These are phyloP conservation scores for Cinchona pubescens DNA, from an alignment of 257 asterid species.

Conservation along the genomic window DNA sequence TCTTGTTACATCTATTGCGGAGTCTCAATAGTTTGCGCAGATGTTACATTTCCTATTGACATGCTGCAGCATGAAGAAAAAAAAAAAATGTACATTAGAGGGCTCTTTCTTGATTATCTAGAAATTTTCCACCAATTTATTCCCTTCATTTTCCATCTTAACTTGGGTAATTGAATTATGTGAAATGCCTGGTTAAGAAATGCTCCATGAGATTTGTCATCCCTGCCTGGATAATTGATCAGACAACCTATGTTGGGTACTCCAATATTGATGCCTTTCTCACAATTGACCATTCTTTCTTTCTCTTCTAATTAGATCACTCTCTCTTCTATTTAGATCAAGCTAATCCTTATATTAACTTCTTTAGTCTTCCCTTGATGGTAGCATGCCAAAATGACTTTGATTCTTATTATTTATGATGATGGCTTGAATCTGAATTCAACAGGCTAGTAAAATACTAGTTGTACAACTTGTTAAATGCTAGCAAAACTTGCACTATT, in stretches of 20 bases:
- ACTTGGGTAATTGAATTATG: constrained; percentile 12
- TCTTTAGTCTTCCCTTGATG: too few species aligned
- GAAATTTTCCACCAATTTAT: constrained; percentile 5
- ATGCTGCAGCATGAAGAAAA: constrained; percentile 11
- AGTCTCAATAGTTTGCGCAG: constrained; percentile 41
- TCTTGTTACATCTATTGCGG: too few species aligned
- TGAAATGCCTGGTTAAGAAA: background rate
- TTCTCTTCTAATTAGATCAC: background rate
- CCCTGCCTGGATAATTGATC: background rate
- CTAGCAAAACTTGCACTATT: background rate
- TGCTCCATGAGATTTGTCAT: constrained; percentile 1
- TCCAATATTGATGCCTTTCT: background rate
- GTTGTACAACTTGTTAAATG: background rate
- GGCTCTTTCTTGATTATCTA: constrained; percentile 3
- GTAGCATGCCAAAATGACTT: background rate
- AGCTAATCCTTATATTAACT: background rate
- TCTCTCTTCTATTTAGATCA: background rate
- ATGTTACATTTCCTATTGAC: background rate
- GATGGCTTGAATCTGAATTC: background rate
- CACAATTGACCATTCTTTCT: background rate
- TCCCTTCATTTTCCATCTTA: constrained; percentile 14
- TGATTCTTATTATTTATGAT: background rate
- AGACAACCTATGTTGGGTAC: background rate
- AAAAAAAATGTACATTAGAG: constrained; percentile 26
- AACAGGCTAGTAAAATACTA: background rate